Conservation (phyloP, 768 basidiomycete genomes). For the Amyloporia xantha region DNA sequence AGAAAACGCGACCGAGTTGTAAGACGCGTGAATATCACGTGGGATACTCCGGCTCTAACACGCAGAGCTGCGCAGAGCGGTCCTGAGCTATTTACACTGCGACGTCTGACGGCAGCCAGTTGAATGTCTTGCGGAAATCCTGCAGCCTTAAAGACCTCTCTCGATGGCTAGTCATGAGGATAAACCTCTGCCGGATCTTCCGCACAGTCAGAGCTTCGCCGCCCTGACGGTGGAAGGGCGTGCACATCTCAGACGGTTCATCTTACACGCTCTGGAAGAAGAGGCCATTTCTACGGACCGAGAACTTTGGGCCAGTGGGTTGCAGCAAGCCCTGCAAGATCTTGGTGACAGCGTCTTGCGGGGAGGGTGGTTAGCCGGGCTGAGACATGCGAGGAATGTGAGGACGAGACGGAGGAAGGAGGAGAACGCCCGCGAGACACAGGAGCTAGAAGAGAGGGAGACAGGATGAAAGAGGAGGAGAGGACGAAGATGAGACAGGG, state of each 20-base stretch:
- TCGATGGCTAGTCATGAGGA: constrained; percentile 9
- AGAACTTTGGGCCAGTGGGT: constrained; percentile 37
- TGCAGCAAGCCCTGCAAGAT: constrained; percentile 44
- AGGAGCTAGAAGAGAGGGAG: constrained; percentile 17
- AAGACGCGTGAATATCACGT: no score
- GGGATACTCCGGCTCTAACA: no score
- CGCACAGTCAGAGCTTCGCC: constrained; percentile 9
- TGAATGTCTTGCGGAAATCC: background rate
- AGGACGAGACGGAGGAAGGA: constrained; percentile 21
- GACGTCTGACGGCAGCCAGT: background rate
- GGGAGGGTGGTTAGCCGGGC: constrained; percentile 42
- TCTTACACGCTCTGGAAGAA: constrained; percentile 21
- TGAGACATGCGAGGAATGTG: constrained; percentile 31
- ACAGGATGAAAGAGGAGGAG: constrained; percentile 16
- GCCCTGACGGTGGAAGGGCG: constrained; percentile 20
- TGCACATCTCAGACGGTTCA: constrained; percentile 21
- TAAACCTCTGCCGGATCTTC: constrained; percentile 24
- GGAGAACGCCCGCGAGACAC: constrained; percentile 17
- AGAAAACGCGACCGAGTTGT: no score
- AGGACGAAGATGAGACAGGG: constrained; percentile 10
- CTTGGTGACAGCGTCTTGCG: constrained; percentile 33
- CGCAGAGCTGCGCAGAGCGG: no score
- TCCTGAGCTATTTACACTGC: no score
- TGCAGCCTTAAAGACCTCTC: no score
- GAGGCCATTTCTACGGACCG: constrained; percentile 7